These are phyloP conservation scores for Epichloe gansuensis DNA, from an alignment of 2,329 filamentous ascomycete species.

Conservation along the genomic window DNA sequence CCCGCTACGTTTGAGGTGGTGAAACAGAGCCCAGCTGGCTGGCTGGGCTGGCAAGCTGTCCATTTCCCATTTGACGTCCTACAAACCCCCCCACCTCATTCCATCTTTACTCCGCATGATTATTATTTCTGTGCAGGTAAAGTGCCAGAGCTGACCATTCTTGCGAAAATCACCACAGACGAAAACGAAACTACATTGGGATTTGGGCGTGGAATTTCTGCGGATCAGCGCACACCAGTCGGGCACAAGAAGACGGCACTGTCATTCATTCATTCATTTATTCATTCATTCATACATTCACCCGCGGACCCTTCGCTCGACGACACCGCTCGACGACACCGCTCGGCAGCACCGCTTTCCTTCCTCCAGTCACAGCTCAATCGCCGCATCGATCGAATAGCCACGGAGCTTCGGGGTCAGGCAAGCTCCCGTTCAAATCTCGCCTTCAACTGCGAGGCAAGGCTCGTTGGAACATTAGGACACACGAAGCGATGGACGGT, in stretches of 20 bases:
- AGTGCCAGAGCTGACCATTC: not conserved
- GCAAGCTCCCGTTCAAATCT: not conserved
- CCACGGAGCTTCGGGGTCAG: not conserved
- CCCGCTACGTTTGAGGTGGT: not conserved
- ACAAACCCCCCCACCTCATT: slow-evolving; percentile 1
- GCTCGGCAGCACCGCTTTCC: too few species aligned
- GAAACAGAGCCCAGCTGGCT: slow-evolving; percentile 2
- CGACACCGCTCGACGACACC: not conserved
- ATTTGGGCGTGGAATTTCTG: not conserved
- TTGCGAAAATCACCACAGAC: not conserved
- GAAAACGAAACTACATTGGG: not conserved
- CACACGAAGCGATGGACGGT: slow-evolving; percentile 12
- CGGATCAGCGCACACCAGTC: too few species aligned
- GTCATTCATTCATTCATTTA: too few species aligned
- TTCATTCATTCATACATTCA: too few species aligned
- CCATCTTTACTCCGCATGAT: not conserved
- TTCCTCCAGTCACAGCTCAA: not conserved
- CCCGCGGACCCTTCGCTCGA: too few species aligned
- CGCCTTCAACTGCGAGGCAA: not conserved
- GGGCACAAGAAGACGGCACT: too few species aligned
- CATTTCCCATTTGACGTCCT: too few species aligned
- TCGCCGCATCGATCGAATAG: not conserved
- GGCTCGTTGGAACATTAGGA: not conserved
- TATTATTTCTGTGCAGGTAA: not conserved
- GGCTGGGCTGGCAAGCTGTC: too few species aligned